Conservation (phyloP, 805 yeast species). For the Suhomyces kilbournensis region DNA sequence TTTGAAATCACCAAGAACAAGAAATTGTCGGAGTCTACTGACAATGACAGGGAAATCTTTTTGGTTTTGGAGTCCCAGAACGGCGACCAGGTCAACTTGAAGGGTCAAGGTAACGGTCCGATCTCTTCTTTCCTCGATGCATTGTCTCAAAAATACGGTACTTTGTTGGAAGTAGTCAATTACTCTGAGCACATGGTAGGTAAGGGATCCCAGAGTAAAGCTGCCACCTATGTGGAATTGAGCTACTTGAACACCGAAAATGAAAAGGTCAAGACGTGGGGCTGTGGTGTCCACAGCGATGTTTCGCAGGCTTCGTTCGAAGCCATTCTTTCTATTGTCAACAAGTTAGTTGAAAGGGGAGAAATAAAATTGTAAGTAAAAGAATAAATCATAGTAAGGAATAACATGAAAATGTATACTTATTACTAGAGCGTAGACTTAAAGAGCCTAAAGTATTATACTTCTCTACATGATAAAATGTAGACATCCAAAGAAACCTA, state of each 20-base stretch:
- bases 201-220: constrained; percentile 65
- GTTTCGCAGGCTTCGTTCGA: constrained; percentile 40
- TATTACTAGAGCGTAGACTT: no score
- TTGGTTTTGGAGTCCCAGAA: constrained; percentile 16
- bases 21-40: constrained; percentile 5
- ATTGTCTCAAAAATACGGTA: constrained; percentile 48
- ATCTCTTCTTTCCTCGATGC: constrained; percentile 72
- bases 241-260: constrained; percentile 31
- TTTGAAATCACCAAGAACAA: constrained; percentile 21
- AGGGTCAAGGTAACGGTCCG: constrained; percentile 76
- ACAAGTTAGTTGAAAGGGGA: constrained; percentile 22
- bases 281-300: constrained; percentile 43
- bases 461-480: no score
- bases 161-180: constrained; percentile 58
- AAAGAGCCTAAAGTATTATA: no score
- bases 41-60: constrained; percentile 19
- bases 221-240: constrained; percentile 71
- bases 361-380: constrained; percentile 18
- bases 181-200: constrained; percentile 76
- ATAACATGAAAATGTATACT: no score
- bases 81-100: constrained; percentile 21
- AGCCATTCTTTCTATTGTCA: constrained; percentile 26
- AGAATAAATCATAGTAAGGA: no score
- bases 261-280: constrained; percentile 36
- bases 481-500: no score